Base-by-base conservation (phyloP, 2,329 filamentous ascomycete species). In the Chrysosporium queenslandicum region DNA sequence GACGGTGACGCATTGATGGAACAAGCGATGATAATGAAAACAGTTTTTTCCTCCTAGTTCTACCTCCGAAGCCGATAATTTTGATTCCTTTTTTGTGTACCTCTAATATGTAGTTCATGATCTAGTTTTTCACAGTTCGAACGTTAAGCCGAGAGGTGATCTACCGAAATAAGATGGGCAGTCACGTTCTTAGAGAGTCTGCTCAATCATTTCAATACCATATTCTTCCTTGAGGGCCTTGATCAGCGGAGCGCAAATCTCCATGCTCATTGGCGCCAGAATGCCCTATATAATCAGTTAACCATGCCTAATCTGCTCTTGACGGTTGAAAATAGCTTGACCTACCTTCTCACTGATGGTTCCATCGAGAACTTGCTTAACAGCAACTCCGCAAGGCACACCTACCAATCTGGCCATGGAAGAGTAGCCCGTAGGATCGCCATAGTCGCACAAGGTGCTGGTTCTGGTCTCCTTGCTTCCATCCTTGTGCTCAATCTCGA, bases 401-500 rank as follows among this genome's bases (percentile, higher is more conserved):
- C 87, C 87, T 52, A 94, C 87, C 40, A 88, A 71, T 69, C 83
- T 85, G 42, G 86, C 87, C 88, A 95, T 94, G 60, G 86, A 81
- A 3, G 79, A 84, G 74, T 91, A 94, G 30, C 85, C 86, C 59
- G 80, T 77, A 53, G 85, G 83, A 63, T 82, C 82, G 66, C 88
- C 89, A 69, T 94, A 91, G 67, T 94, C 87, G 64, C 76, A 77
- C 14, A 96, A 79, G 1, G 89, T 95, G 39, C 83, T 87, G 21
- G 86, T 90, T 58, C 83, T 77, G 41, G 82, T 88, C 74, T 94
- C 82, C 68, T 78, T 80, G 66, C 73, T 79, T 63, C 88, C 88
- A 66, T 92, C 85, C 71, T 83, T 82, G 71, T 85, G 75, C 76
- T 92, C 86, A 60, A 94, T 87, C 66, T 83, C 82, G 68, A 94